Conservation (phyloP, 2,329 filamentous ascomycete genomes). For the Botrytis byssoidea region DNA sequence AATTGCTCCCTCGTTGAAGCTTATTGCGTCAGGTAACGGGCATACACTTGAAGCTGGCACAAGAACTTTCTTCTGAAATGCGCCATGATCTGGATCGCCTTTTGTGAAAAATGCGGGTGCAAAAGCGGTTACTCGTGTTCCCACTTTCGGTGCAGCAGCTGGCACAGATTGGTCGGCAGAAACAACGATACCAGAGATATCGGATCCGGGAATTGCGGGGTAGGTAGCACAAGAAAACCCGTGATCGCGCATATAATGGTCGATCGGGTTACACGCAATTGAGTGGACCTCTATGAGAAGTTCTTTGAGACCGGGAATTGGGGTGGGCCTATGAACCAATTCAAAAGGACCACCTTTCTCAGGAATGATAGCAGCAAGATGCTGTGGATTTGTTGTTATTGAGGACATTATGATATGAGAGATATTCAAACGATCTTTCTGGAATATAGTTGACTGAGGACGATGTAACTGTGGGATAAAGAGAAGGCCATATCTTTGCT, state of each 20-base stretch:
- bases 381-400: neutral
- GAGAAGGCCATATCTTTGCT: neutral
- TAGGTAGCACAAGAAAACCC: conserved; percentile 36
- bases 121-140: conserved; percentile 40
- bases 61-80: conserved; percentile 38
- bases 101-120: conserved; percentile 23
- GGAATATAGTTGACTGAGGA: neutral
- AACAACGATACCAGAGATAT: conserved; percentile 26
- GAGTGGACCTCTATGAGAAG: conserved; percentile 44
- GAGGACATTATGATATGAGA: neutral
- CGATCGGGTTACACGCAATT: conserved; percentile 45
- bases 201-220: conserved; percentile 29
- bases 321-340: conserved; percentile 32
- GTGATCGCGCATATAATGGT: conserved; percentile 37
- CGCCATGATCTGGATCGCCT: conserved; percentile 28
- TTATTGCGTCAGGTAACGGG: conserved; percentile 36
- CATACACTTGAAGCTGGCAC: conserved; percentile 27
- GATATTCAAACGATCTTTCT: neutral
- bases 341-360: neutral
- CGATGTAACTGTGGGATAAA: neutral
- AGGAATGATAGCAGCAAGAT: conserved; percentile 13
- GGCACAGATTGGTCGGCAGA: conserved; percentile 24
- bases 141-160: conserved; percentile 17
- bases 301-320: conserved; percentile 42
- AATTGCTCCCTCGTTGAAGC: conserved; percentile 38